Base-by-base conservation (phyloP, 768 basidiomycete genomes). In the Lactarius trivialis region DNA sequence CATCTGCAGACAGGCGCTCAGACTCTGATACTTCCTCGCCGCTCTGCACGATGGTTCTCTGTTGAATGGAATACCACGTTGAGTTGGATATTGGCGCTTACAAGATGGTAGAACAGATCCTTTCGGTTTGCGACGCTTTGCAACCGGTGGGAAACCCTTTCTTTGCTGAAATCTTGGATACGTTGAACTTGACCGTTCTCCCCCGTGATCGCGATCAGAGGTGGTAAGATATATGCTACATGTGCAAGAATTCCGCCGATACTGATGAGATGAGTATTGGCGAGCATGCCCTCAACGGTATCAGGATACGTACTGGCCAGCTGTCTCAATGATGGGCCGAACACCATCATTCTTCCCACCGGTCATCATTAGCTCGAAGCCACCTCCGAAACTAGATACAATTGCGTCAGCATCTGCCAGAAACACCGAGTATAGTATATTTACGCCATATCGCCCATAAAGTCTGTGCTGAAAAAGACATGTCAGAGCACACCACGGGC, bases 381-480 rank as follows among this genome's bases (percentile, higher is more conserved):
- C 66, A n/a, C 70, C 70, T 14, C 70, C 70, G 43, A 72, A 73
- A 9, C 72, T 71, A 24, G 45, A 24, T 14, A 11, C 41, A 48
- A n/a, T 11, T 34, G 51, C 17, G 48, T 60, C 26, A 52, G 54
- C 30, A 26, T 59, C 19, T 15, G 28, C 15, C 21, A 1, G 26
- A n/a, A 3, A 45, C 2, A 17, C 21, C 4, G n/a, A 41, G 26
- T 30, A 15, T 8, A 17, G 36, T 33, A 51, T 4, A 70, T 71
- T 72, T 71, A 79, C 78, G 73, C 74, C 74, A 80, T 74, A 60
- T 79, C 78, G 55, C 78, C 76, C 78, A 79, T 80, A 60, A 81
- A 76, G 64, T 79, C 79, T 59, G 75, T 78, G 28, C 78, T 79
- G 33, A 19, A 32, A 45, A 24, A 33, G 43, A 21, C n/a, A 19